phyloP scores from a whole-genome alignment of 1,284 basidiomycete genomes.

The Lignosus rhinocerotis region DNA sequence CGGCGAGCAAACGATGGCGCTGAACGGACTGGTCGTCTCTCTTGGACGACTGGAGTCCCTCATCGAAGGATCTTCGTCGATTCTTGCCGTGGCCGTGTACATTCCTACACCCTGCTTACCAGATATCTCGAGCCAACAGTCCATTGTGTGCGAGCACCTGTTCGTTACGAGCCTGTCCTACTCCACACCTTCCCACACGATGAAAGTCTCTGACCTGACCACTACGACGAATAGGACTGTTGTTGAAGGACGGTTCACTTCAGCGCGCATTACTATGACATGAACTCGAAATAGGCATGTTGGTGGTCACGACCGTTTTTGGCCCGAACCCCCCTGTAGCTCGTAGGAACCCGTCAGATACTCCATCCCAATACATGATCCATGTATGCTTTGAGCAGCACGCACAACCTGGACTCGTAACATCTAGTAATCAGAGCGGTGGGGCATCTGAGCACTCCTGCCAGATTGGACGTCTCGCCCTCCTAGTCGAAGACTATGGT shows the following conservation, averaged over 20 bases:
- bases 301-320: no score
- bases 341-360: no score
- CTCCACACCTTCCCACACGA: neutral
- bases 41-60: neutral
- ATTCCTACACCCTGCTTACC: neutral
- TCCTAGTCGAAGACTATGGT: no score
- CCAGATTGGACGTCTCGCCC: no score
- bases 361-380: no score
- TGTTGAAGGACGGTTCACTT: neutral
- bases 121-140: neutral
- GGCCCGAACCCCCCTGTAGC: no score
- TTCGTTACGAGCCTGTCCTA: neutral
- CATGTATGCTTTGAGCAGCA: no score
- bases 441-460: no score
- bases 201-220: neutral
- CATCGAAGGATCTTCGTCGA: neutral
- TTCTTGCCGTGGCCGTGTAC: neutral
- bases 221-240: neutral
- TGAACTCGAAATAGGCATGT: neutral
- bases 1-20: neutral
- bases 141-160: neutral
- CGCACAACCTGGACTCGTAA: no score
- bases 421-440: no score
- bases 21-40: neutral
- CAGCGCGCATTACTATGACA: neutral